phyloP scores from a whole-genome alignment of 164 flowering plant species.

The Magnolia changhungtana region DNA sequence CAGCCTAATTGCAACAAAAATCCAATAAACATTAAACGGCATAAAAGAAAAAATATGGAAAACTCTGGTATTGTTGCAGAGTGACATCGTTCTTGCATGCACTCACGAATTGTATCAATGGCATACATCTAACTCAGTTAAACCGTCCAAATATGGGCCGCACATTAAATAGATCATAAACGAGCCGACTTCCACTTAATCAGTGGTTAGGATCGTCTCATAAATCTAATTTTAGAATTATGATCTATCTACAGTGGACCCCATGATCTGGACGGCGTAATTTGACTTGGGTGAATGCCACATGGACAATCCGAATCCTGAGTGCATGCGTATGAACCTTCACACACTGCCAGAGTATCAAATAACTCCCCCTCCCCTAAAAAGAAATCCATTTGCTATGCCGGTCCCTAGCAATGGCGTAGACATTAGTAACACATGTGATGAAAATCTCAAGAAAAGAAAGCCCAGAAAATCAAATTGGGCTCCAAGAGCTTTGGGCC shows the following conservation, averaged over 20 bases:
- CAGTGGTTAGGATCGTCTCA: no score
- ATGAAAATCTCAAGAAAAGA: neutral
- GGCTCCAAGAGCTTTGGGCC: neutral
- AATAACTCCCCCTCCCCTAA: no score
- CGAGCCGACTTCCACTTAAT: no score
- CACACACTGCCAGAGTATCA: no score
- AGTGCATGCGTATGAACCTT: no score
- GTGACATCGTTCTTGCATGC: neutral
- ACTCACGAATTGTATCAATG: neutral
- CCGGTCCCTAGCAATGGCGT: neutral
- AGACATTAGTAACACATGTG: neutral
- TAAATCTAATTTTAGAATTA: no score
- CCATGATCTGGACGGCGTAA: no score
- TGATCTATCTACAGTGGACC: no score
- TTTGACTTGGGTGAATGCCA: no score
- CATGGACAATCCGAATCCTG: no score
- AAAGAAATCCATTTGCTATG: neutral
- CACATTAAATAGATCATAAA: no score
- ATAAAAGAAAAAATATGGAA: neutral
- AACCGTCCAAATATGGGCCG: neutral
- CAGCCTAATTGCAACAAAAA: neutral
- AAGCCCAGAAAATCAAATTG: neutral
- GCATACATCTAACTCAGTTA: neutral
- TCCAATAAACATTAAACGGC: neutral
- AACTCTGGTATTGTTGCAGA: neutral